These are phyloP conservation scores for Eucalyptus leucophloia DNA, from an alignment of 345 rosid species.

Conservation along the genomic window DNA sequence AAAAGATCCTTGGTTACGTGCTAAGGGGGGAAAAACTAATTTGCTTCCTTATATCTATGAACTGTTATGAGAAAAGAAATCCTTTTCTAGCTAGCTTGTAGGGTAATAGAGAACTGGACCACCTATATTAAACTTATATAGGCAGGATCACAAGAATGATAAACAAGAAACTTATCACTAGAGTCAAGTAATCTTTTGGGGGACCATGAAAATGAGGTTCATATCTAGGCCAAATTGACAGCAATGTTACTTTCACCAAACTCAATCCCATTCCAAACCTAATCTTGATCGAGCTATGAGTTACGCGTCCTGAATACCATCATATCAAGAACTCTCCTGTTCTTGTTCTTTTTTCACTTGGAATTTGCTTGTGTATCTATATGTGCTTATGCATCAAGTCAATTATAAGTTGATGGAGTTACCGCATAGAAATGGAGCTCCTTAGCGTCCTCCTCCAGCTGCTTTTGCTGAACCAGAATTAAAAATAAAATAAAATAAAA, in stretches of 20 bases:
- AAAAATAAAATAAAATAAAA: not conserved
- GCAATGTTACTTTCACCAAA: not conserved
- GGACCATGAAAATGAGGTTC: not conserved
- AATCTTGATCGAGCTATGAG: not conserved
- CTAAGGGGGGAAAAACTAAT: not conserved
- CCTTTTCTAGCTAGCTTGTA: not conserved
- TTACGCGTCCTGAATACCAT: not conserved
- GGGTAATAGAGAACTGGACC: not conserved
- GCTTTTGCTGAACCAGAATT: not conserved
- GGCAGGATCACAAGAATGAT: not conserved
- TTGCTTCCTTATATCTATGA: not conserved
- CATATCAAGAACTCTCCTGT: not conserved
- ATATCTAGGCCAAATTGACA: not conserved
- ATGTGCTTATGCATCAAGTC: not conserved
- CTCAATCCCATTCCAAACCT: not conserved
- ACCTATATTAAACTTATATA: not conserved
- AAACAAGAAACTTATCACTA: not conserved
- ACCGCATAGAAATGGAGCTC: not conserved
- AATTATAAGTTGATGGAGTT: not conserved
- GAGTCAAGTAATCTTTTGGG: not conserved
- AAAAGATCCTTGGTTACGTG: not conserved
- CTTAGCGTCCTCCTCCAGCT: not conserved
- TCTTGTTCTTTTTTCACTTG: not conserved
- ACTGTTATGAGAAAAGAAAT: not conserved
- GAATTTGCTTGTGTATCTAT: not conserved